Evolutionary conservation across 257 asterid genomes (phyloP), one percentile per base, ranked within the genome.

Genomic region (Solanum neorickii): DNA sequence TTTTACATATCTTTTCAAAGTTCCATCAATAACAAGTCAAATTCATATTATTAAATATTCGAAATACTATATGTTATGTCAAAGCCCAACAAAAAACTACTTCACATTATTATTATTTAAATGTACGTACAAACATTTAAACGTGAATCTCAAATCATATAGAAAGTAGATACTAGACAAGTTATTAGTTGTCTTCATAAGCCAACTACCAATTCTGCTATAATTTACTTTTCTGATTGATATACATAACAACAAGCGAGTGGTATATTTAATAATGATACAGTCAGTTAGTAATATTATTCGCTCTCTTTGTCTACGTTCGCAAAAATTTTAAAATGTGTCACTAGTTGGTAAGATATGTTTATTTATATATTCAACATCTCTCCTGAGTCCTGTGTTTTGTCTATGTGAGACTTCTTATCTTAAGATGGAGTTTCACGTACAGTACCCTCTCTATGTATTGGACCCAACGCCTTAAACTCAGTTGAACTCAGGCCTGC

Each of bases 321-420:
- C 4, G 0, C 10, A 52, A 9, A 9, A 0, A 6, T 23, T 52
- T 52, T 16, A 16, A 52, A 52, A 46, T 0, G 18, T 52, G 10
- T 52, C 62, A 16, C 23, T 52, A 52, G 23, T 52, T 52, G 62
- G 23, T 52, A 16, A 52, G 62, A 10, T 52, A 3, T 52, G 23
- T 4, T 16, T 2, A 52, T 52, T 52, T 6, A 16, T 52, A 52
- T 52, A 52, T 52, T 1, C 23, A 52, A 52, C 2, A 52, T 52
- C 1, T 16, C 10, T 52, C 0, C 0, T 16, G 10, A 6, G 9
- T 52, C 0, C 0, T 52, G 10, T 16, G 23, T 16, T 52, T 52
- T 16, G 62, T 2, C 10, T 3, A 52, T 52, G 62, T 52, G 62
- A 0, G 62, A 52, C 62, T 16, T 52, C 62, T 52, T 52, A 52